Percentiles rank a stretch among this genome's conserved stretches.
phyloP scores from a whole-genome alignment of 1,284 basidiomycete genomes.

The Takashimella tepidaria region DNA sequence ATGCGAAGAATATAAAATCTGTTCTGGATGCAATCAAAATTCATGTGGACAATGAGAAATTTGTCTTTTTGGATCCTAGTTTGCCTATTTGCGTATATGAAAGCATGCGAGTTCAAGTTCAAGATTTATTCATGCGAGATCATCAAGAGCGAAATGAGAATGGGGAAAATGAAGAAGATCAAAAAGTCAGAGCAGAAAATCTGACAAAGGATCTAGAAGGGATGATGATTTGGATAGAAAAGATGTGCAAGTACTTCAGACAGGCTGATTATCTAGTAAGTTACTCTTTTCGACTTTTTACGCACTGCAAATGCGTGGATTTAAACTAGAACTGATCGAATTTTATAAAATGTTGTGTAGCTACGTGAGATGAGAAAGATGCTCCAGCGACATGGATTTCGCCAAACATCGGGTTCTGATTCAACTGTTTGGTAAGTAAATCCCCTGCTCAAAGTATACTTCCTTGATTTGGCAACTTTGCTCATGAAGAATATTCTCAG shows the following conservation, averaged over 20 bases:
- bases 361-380: no score
- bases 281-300: no score
- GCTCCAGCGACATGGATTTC: no score
- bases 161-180: not conserved
- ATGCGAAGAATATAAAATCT: not conserved
- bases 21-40: not conserved
- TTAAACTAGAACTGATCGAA: no score
- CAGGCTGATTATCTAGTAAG: no score
- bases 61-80: constrained; percentile 2
- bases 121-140: not conserved
- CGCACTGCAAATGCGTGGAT: no score
- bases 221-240: not conserved
- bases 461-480: no score
- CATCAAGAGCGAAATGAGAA: not conserved
- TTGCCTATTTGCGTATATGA: constrained; percentile 6
- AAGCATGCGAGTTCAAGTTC: constrained; percentile 3
- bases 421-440: no score
- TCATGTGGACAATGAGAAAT: not conserved
- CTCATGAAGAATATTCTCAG: no score
- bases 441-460: no score
- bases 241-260: not conserved
- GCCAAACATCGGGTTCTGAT: not conserved
- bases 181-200: no score
- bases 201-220: not conserved
- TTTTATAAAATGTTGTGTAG: no score